A percentile compares a stretch with the other conserved stretches of the same genome.
phyloP scores from a whole-genome alignment of 257 asterid species.

The Solanum acaule region DNA sequence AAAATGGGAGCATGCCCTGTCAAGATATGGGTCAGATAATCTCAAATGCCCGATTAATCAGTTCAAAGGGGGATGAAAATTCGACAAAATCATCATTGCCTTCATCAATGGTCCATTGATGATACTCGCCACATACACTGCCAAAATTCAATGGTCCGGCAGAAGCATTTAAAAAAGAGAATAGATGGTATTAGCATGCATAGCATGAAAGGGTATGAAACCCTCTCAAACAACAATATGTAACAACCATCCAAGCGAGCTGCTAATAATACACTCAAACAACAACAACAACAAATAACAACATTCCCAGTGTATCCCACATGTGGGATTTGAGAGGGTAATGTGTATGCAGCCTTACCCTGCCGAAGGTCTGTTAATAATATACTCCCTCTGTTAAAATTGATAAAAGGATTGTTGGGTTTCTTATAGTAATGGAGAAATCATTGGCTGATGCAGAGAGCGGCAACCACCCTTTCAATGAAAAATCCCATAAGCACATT shows the following conservation, averaged over 20 bases:
- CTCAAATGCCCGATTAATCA: background rate
- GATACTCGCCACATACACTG: background rate
- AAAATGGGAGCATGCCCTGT: conserved; percentile 10
- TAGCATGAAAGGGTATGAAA: background rate
- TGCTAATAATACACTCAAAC: background rate
- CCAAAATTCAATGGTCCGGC: background rate
- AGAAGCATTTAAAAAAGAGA: background rate
- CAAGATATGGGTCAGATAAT: conserved; percentile 8
- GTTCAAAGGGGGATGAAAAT: background rate
- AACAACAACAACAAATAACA: background rate
- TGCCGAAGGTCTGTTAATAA: background rate
- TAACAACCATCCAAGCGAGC: background rate
- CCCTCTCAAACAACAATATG: background rate
- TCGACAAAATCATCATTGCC: background rate
- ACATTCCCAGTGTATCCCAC: background rate
- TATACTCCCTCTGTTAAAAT: background rate
- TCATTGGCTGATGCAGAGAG: conserved; percentile 23
- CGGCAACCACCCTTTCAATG: conserved; percentile 40
- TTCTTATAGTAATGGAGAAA: background rate
- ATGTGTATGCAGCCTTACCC: background rate
- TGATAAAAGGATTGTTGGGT: background rate
- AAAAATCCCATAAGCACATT: background rate
- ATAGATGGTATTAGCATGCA: background rate
- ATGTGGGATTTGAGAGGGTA: background rate
- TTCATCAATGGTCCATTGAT: background rate